Conservation (phyloP, 2,329 filamentous ascomycete species). For the Didymellaceae sp. region DNA sequence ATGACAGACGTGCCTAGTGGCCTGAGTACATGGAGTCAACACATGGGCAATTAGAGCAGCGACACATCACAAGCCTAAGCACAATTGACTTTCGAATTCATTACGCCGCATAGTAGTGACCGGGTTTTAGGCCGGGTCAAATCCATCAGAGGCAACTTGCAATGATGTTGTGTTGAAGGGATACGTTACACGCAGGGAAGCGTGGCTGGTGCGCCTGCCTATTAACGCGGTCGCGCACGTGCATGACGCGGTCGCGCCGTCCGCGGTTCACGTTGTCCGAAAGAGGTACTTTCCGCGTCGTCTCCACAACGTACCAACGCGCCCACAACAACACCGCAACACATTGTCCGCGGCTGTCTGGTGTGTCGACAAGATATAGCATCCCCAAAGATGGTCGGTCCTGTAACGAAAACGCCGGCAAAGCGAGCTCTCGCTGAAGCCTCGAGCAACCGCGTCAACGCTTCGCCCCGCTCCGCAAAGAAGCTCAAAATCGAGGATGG, state of each 20-base stretch:
- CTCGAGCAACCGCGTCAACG: conserved; percentile 53
- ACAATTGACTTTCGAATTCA: too few species aligned
- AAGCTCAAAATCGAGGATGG: conserved; percentile 79
- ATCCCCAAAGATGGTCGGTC: conserved; percentile 39
- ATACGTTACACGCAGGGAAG: too few species aligned
- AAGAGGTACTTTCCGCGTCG: conserved; percentile 26
- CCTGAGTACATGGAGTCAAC: too few species aligned
- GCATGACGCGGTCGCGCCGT: conserved; percentile 33
- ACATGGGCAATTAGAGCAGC: too few species aligned
- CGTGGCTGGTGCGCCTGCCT: conserved; percentile 20
- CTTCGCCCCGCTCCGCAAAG: conserved; percentile 66
- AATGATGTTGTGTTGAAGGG: too few species aligned
- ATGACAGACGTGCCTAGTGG: too few species aligned
- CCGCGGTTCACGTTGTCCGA: conserved; percentile 35
- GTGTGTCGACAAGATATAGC: background rate
- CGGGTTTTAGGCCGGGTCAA: too few species aligned
- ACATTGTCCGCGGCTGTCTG: background rate
- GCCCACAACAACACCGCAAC: conserved; percentile 4
- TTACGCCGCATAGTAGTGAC: too few species aligned
- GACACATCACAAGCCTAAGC: too few species aligned
- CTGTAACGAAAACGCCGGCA: conserved; percentile 45
- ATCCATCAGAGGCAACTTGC: too few species aligned
- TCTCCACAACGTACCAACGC: conserved; percentile 26
- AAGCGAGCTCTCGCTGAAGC: conserved; percentile 58
- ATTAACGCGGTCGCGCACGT: conserved; percentile 36